Base-by-base conservation (phyloP, 805 yeast species). In the Hagleromyces aurorensis region DNA sequence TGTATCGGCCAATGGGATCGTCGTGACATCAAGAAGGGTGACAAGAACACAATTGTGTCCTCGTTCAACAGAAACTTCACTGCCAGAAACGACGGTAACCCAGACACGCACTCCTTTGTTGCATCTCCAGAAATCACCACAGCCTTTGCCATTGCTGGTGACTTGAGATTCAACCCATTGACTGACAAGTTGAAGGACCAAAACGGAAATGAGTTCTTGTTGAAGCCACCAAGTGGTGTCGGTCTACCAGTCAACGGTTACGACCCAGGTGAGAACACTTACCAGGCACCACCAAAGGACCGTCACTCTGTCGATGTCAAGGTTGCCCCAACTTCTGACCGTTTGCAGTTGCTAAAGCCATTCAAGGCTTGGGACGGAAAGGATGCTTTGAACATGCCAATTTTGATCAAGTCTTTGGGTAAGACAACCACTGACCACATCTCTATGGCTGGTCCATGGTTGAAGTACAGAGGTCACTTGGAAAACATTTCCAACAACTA, bases 371-470 rank as follows among this genome's bases (percentile, higher is more conserved):
- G 96, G 96, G 80, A 89, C 61, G 96, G 96, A 62, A 81, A 85
- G 72, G 97, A 89, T 60, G 85, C 93, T 52, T 59, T 63, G 46
- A 70, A 71, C 59, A 68, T 89, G 72, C 96, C 96, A 65, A 89
- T 89, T 53, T 78, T 89, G 68, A 84, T 89, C 67, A 89, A 91
- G 72, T 83, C 96, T 48, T 70, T 79, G 42, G 97, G 96, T 70
- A 89, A 89, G 76, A 87, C 96, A 63, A 89, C 98, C 55, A 89
- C 98, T 52, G 98, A 89, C 71, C 98, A 89, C 70, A 89, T 89
- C 57, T 89, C 97, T 56, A 87, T 85, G 94, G 98, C 98, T 59
- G 98, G 98, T 69, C 96, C 97, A 60, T 89, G 98, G 98, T 82
- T 89, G 75, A 89, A 89, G 72, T 89, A 89, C 89, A 84, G 96